Conservation (phyloP, 2,329 filamentous ascomycete species). For the Magnaporthiopsis incrustans region DNA sequence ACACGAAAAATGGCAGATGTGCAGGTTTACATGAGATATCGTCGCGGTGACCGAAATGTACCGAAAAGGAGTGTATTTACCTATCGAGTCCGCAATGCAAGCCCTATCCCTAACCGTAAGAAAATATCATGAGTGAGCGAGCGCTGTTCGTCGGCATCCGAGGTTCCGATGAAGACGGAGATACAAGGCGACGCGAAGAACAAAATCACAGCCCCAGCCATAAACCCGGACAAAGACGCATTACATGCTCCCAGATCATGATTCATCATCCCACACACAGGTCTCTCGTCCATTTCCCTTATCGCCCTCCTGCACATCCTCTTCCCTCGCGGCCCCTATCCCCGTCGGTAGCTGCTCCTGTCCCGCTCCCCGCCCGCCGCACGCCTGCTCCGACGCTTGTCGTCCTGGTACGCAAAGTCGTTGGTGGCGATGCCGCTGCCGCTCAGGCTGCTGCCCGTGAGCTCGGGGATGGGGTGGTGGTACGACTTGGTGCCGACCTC, state of each 20-base stretch:
- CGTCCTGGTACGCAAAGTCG: slow-evolving; percentile 31
- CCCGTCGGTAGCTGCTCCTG: neutral
- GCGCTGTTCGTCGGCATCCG: neutral
- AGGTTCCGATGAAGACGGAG: neutral
- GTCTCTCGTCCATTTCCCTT: neutral
- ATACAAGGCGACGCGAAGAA: neutral
- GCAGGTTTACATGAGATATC: no score
- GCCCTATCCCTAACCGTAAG: neutral
- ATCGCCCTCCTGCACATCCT: neutral
- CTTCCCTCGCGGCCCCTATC: neutral
- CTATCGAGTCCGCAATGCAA: neutral
- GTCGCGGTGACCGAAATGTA: no score
- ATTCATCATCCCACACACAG: neutral
- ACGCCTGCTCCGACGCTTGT: slow-evolving; percentile 33
- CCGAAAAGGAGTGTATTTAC: neutral
- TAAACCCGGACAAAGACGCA: neutral
- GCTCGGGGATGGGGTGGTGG: slow-evolving; percentile 45
- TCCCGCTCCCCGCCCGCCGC: slow-evolving; percentile 6
- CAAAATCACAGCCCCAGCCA: neutral
- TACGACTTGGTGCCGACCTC: slow-evolving; percentile 52
- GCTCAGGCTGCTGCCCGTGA: slow-evolving; percentile 23
- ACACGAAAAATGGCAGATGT: no score
- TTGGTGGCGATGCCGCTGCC: slow-evolving; percentile 23
- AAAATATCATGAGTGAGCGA: neutral
- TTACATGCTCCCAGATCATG: neutral